phyloP scores from a whole-genome alignment of 495 filamentous ascomycete genomes.

The Cetradonia linearis region DNA sequence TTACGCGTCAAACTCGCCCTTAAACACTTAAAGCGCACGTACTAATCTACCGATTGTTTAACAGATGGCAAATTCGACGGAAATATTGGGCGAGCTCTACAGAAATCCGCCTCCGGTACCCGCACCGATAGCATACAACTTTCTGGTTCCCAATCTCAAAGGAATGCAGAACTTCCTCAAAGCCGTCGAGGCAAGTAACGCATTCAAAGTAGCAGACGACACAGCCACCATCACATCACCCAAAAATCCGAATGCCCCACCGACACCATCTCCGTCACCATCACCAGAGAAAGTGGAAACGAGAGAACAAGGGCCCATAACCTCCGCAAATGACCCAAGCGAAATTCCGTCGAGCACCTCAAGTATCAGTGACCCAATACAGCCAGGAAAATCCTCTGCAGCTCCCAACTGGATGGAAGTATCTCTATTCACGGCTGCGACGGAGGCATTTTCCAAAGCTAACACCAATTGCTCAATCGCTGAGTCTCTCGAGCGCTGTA shows the following conservation, averaged over 20 bases:
- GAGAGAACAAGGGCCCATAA: slow-evolving; percentile 31
- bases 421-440: slow-evolving; percentile 86
- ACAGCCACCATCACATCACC: slow-evolving; percentile 26
- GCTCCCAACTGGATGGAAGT: slow-evolving; percentile 52
- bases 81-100: slow-evolving; percentile 69
- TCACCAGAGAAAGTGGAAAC: slow-evolving; percentile 20
- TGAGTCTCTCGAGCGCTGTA: slow-evolving; percentile 67
- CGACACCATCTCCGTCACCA: slow-evolving; percentile 20
- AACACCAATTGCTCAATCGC: slow-evolving; percentile 88
- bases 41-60: not conserved
- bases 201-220: not conserved
- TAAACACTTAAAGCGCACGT: not conserved
- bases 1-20: not conserved
- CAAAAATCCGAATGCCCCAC: slow-evolving; percentile 31
- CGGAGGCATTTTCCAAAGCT: slow-evolving; percentile 78
- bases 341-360: slow-evolving; percentile 30
- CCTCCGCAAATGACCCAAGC: slow-evolving; percentile 34
- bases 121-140: slow-evolving; percentile 73
- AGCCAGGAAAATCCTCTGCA: slow-evolving; percentile 24
- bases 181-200: slow-evolving; percentile 4
- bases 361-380: slow-evolving; percentile 5
- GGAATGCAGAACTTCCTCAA: slow-evolving; percentile 54
- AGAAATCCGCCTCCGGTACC: slow-evolving; percentile 46
- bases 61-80: slow-evolving; percentile 85
- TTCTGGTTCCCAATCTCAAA: slow-evolving; percentile 80